Base-by-base conservation (phyloP, 2,329 filamentous ascomycete genomes). In the Claviceps fusiformis region DNA sequence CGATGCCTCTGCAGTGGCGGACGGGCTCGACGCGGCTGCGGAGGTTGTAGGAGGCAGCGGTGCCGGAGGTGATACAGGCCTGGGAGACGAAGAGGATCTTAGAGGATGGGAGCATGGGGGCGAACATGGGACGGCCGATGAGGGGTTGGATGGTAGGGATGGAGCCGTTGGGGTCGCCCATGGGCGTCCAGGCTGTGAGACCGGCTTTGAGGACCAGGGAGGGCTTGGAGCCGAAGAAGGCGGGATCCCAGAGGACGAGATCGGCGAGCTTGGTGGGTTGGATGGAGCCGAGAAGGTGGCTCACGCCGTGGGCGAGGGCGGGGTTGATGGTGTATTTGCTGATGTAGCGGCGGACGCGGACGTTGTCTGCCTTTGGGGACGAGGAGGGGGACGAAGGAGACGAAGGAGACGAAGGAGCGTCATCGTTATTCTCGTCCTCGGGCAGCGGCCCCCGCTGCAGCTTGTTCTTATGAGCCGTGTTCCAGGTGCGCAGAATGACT, bases 301-400 rank as follows among this genome's bases (percentile, higher is more conserved):
- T 72, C 83, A 97, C 95, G 2, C 92, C 92, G 70, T 97, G 92
- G 0, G 91, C 83, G 58, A 96, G 77, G 11, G 92, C 89, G 1
- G 92, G 89, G 71, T 97, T 97, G 72, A 97, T 84, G 27, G 92
- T 97, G 70, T 96, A 96, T 73, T 97, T 97, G 73, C 86, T 89
- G 49, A 97, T 78, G 67, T 97, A 97, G 31, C 92, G 74, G 75
- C 95, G 95, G 7, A 95, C 92, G 45, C 92, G 77, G 72, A 89
- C 90, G 69, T 97, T 97, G 66, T 97, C 92, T 37, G 35, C 9
- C 0, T 87, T 89, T 11, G 76, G 85, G 0, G 87, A 85, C 5
- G 8, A 9, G 15, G 46, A 6, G 27, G 46, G 10, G 3, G 15
- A n/a, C 10, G 29, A 48, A 2, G 29, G n/a, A 1, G 15, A n/a